Evolutionary conservation across 192 early-diverging fungal genomes (phyloP).

Genomic region (Gamsiella multidivaricata): DNA sequence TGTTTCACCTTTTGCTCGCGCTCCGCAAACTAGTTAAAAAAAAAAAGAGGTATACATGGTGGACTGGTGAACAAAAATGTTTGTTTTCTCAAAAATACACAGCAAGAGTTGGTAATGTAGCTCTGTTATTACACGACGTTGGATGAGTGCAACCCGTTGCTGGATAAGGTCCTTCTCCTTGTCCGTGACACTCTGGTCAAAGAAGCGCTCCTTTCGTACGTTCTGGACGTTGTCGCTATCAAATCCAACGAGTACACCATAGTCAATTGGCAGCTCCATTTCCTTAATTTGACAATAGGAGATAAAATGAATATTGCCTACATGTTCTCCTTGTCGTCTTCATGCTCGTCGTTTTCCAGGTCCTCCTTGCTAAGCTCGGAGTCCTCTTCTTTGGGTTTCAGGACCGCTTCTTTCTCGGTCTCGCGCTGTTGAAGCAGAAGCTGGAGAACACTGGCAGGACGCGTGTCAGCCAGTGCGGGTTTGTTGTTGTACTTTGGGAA

Average conservation of each 20-base stretch:
- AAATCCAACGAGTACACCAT: neutral
- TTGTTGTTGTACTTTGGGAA: slow-evolving; percentile 17
- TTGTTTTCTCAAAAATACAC: too few relatives aligned
- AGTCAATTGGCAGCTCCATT: too few relatives aligned
- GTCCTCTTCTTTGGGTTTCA: slow-evolving; percentile 37
- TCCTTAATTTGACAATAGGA: too few relatives aligned
- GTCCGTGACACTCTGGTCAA: slow-evolving; percentile 90
- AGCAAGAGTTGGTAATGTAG: neutral
- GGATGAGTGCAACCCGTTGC: slow-evolving; percentile 90
- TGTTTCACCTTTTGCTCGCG: slow-evolving; percentile 85
- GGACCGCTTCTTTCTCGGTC: slow-evolving; percentile 20
- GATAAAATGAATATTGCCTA: slow-evolving; percentile 5
- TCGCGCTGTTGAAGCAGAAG: slow-evolving; percentile 35
- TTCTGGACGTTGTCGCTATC: slow-evolving; percentile 77
- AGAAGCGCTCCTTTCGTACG: slow-evolving; percentile 88
- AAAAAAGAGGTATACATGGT: neutral
- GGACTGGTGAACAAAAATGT: too few relatives aligned
- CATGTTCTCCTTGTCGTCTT: slow-evolving; percentile 51
- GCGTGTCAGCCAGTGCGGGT: slow-evolving; percentile 28
- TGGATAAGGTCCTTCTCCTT: slow-evolving; percentile 92
- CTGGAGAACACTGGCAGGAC: slow-evolving; percentile 31
- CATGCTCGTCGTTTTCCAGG: slow-evolving; percentile 34
- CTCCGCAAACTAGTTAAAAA: slow-evolving; percentile 75
- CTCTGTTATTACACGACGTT: slow-evolving; percentile 67
- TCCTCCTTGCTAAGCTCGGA: slow-evolving; percentile 30